phyloP scores from a whole-genome alignment of 148 eudicot genomes.

The Hydrangea macrophylla region DNA sequence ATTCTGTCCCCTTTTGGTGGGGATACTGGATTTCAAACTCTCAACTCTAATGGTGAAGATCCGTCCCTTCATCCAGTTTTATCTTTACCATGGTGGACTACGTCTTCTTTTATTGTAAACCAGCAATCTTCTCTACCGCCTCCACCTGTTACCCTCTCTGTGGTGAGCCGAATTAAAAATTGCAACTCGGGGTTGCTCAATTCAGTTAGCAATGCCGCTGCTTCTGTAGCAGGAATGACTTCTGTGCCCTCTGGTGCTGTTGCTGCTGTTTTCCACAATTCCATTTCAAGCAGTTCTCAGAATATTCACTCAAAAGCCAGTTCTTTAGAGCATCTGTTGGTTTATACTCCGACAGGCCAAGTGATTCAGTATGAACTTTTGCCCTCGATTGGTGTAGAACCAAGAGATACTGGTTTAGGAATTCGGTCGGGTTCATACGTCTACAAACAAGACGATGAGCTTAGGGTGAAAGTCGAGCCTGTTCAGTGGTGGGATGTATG shows the following conservation, averaged over 20 bases:
- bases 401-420: slow-evolving; percentile 20
- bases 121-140: slow-evolving; percentile 32
- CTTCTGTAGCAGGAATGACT: slow-evolving; percentile 36
- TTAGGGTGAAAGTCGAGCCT: slow-evolving; percentile 26
- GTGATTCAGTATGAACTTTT: slow-evolving; percentile 41
- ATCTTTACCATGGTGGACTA: slow-evolving; percentile 41
- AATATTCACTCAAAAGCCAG: slow-evolving; percentile 14
- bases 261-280: slow-evolving; percentile 46
- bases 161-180: slow-evolving; percentile 39
- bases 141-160: slow-evolving; percentile 37
- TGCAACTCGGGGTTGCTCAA: slow-evolving; percentile 33
- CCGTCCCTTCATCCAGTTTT: slow-evolving; percentile 22
- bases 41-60: slow-evolving; percentile 23
- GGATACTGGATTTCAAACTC: slow-evolving; percentile 29
- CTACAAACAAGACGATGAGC: slow-evolving; percentile 29
- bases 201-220: slow-evolving; percentile 39
- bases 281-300: slow-evolving; percentile 10
- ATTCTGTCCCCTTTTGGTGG: slow-evolving; percentile 47
- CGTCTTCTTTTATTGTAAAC: slow-evolving; percentile 26
- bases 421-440: slow-evolving; percentile 17
- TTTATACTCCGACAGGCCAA: slow-evolving; percentile 44
- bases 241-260: slow-evolving; percentile 39
- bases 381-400: slow-evolving; percentile 25
- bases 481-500: slow-evolving; percentile 37
- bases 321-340: slow-evolving; percentile 38